Percentiles rank a stretch among this genome's conserved stretches.
phyloP scores from a whole-genome alignment of 1,284 basidiomycete species.

The Coniferiporia weirii region DNA sequence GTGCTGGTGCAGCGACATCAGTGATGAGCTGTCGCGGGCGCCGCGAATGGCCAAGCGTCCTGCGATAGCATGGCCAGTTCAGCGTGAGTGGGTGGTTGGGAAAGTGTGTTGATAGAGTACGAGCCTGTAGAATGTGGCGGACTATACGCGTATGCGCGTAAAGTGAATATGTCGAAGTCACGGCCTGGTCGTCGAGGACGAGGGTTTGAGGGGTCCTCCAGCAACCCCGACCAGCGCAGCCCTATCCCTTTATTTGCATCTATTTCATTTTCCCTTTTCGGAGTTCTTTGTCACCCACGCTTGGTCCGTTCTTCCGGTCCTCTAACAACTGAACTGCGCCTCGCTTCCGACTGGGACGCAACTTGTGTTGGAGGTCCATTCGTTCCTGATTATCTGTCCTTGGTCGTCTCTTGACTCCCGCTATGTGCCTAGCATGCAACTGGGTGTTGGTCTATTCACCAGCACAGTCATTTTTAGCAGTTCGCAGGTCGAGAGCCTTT shows the following conservation, averaged over 20 bases:
- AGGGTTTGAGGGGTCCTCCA: constrained; percentile 12
- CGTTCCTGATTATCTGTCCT: too few relatives aligned
- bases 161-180: constrained; percentile 1
- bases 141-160: constrained; percentile 5
- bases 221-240: background rate
- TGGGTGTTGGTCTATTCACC: too few relatives aligned
- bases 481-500: too few relatives aligned
- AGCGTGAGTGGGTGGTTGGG: background rate
- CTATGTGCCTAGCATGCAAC: too few relatives aligned
- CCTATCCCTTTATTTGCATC: background rate
- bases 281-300: background rate
- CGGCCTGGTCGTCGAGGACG: background rate
- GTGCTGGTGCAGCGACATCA: constrained; percentile 6
- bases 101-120: background rate
- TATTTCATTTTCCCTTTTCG: background rate
- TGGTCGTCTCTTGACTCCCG: too few relatives aligned
- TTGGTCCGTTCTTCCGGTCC: background rate
- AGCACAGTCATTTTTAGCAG: too few relatives aligned
- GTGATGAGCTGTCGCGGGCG: background rate
- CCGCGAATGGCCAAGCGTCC: background rate
- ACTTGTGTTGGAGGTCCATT: too few relatives aligned
- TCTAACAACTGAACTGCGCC: too few relatives aligned
- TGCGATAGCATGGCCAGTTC: background rate
- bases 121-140: constrained; percentile 7
- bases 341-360: too few relatives aligned